Base-by-base conservation (phyloP, 2,329 filamentous ascomycete genomes). In the Clonostachys rhizophaga region DNA sequence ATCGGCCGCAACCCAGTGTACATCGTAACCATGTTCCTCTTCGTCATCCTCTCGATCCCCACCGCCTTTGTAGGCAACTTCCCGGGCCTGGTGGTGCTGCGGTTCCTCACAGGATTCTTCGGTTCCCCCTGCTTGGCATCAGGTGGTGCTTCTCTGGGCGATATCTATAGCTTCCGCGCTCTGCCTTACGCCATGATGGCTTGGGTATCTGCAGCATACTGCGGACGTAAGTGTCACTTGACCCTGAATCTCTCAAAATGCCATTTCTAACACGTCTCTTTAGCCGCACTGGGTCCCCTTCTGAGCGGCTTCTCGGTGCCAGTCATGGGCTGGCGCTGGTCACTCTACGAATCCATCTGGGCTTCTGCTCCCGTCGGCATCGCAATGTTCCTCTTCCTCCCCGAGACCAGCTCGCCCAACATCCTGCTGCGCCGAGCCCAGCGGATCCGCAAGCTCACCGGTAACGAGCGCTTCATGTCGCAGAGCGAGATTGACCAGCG, bases 1-100 rank as follows among this genome's bases (percentile, higher is more conserved):
- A 76, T 89, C 44, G 86, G 86, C 3, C 74, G 86, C 7, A 88
- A 84, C 55, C 79, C 80, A 1, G 77, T 85, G 6, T 89, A 89
- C 62, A 76, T 86, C 35, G 60, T 78, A 53, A 84, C 84, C 10
- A 84, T 89, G 67, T 76, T 78, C 49, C 67, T 89, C 30, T 89
- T 88, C 59, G 79, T 86, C 43, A 74, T 88, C 50, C 63, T 89
- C 11, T 80, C 76, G 6, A 74, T 89, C 14, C 84, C 84, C 0
- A 79, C 83, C 0, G 80, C 83, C 0, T 61, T 88, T 0, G 80
- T 80, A 5, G 64, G 76, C 41, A 86, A 83, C 65, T 86, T 83
- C 45, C 66, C 78, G 0, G 82, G 82, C 0, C 69, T 89, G 10
- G 72, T 87, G 55, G 79, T 85, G 3, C 68, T 84, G 4, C 75